Percentiles rank a stretch among this genome's conserved stretches.
phyloP scores from a whole-genome alignment of 2,329 filamentous ascomycete genomes.

The Paecilomyces sp. region DNA sequence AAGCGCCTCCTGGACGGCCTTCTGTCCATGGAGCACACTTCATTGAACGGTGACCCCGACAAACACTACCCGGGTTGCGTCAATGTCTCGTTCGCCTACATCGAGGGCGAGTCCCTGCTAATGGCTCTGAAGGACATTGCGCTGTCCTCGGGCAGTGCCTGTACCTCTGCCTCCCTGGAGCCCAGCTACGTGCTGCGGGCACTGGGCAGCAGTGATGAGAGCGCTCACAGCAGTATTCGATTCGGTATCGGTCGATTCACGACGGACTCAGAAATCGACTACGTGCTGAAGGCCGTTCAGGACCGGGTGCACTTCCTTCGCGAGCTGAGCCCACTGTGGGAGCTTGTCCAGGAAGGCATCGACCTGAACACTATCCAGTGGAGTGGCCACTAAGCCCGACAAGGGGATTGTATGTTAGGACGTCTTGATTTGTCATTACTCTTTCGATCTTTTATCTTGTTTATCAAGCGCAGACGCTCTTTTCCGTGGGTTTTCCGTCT shows the following conservation, averaged over 20 bases:
- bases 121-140: constrained; percentile 99
- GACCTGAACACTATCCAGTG: constrained; percentile 95
- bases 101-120: constrained; percentile 93
- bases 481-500: constrained; percentile 9
- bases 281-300: constrained; percentile 83
- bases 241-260: constrained; percentile 98
- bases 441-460: background rate
- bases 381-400: constrained; percentile 72
- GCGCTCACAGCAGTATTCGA: constrained; percentile 92
- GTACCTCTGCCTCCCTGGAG: constrained; percentile 92
- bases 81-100: constrained; percentile 96
- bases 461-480: constrained; percentile 3
- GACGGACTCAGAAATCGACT: constrained; percentile 91
- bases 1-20: constrained; percentile 77
- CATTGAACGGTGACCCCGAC: constrained; percentile 75
- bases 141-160: constrained; percentile 90
- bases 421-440: background rate
- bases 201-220: constrained; percentile 93
- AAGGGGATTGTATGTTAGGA: background rate
- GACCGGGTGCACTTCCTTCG: constrained; percentile 88
- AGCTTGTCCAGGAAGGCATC: constrained; percentile 93
- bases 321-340: constrained; percentile 93
- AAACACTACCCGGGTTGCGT: constrained; percentile 94
- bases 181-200: constrained; percentile 94
- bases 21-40: constrained; percentile 83